Conservation (phyloP, 768 basidiomycete genomes). For the Lactarius psammicola region DNA sequence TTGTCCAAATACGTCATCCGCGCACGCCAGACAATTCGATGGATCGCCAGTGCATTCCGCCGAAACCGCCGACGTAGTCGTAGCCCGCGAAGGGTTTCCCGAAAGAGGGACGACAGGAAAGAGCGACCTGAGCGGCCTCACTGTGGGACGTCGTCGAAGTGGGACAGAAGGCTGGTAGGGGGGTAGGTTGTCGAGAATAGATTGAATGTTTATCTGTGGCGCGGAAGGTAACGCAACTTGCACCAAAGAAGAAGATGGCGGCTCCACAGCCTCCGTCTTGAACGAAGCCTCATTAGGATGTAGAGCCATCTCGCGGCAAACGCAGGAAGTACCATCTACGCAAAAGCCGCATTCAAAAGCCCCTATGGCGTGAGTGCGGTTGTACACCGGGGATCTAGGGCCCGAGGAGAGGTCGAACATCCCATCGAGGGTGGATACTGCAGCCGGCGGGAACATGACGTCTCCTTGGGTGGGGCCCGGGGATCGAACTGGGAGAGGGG, state of each 20-base stretch:
- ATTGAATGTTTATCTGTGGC: slow-evolving; percentile 36
- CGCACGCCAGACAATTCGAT: slow-evolving; percentile 80
- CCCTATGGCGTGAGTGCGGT: slow-evolving; percentile 36
- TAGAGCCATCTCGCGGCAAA: slow-evolving; percentile 68
- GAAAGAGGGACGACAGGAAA: slow-evolving; percentile 49
- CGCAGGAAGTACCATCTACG: slow-evolving; percentile 63
- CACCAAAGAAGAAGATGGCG: slow-evolving; percentile 25
- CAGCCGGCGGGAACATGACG: slow-evolving; percentile 34
- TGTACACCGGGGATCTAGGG: slow-evolving; percentile 32
- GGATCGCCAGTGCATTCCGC: slow-evolving; percentile 81
- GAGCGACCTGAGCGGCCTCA: slow-evolving; percentile 45
- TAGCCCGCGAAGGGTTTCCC: slow-evolving; percentile 31
- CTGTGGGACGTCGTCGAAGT: slow-evolving; percentile 56
- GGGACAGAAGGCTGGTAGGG: slow-evolving; percentile 82
- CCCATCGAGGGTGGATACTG: slow-evolving; percentile 35
- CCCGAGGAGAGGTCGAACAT: slow-evolving; percentile 42
- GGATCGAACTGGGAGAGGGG: slow-evolving; percentile 34
- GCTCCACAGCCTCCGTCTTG: slow-evolving; percentile 34
- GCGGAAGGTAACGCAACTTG: slow-evolving; percentile 24
- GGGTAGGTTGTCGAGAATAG: slow-evolving; percentile 74
- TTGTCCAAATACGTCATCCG: slow-evolving; percentile 81
- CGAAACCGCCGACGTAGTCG: slow-evolving; percentile 31
- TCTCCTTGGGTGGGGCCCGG: slow-evolving; percentile 34
- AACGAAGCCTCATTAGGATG: slow-evolving; percentile 39
- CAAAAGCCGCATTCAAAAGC: slow-evolving; percentile 76